Conservation (phyloP, 2,329 filamentous ascomycete species). For the Trichoderma polysporum region DNA sequence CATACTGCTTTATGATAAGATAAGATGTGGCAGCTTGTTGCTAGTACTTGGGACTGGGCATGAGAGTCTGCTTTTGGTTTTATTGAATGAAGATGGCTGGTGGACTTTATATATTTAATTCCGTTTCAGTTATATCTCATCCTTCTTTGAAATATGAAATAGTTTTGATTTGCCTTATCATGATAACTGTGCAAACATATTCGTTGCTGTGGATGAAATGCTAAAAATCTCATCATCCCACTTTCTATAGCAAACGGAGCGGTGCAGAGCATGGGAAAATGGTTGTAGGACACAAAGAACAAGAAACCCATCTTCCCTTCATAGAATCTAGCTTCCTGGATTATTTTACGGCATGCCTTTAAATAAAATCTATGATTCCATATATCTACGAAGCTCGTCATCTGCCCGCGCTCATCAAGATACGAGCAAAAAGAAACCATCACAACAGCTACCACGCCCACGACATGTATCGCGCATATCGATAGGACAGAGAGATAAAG, state of each 20-base stretch:
- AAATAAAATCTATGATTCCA: not conserved
- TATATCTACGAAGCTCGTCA: not conserved
- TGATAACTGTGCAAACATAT: not conserved
- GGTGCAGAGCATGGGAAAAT: not conserved
- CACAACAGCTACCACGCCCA: no score
- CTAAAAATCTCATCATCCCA: fast-evolving
- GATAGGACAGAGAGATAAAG: no score
- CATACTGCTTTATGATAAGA: not conserved
- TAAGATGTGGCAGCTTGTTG: not conserved
- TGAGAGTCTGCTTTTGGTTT: not conserved
- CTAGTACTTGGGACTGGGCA: not conserved
- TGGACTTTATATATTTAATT: not conserved
- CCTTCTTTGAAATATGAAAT: not conserved
- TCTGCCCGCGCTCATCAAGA: not conserved
- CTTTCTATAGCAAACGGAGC: not conserved
- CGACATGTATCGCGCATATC: not conserved
- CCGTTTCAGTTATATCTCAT: not conserved
- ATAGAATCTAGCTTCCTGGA: not conserved
- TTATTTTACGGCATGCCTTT: no score
- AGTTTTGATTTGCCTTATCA: not conserved
- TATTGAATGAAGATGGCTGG: no score
- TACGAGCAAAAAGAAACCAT: not conserved
- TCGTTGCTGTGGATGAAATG: not conserved
- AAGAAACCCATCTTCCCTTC: no score
- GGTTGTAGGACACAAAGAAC: no score